Base-by-base conservation (phyloP, 2,329 filamentous ascomycete genomes). In the Phialophora macrospora region DNA sequence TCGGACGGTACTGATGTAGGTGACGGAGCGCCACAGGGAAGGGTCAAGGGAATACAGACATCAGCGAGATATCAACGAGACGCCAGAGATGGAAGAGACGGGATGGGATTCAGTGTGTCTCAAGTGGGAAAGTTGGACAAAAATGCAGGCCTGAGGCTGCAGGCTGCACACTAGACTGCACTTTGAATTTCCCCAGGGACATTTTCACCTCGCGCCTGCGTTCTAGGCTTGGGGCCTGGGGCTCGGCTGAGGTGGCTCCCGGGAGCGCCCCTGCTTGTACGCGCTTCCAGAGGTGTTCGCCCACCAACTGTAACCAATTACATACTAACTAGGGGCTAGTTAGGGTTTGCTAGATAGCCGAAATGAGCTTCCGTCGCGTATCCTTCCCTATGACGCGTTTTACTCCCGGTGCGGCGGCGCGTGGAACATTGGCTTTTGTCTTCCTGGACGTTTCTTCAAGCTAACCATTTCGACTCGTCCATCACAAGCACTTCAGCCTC, bases 361-460 rank as follows among this genome's bases (percentile, higher is more conserved):
- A 60, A 46, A 38, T 60, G 58, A 52, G 58, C 11, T n/a, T 60
- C 26, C n/a, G 32, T 30, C 44, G 30, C 57, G 58, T 24, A 38
- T 20, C 11, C 26, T 20, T 44, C 26, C 30, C n/a, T 11, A 20
- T 30, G 30, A 55, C 30, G 46, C 56, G 38, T 30, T 38, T 38
- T 26, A 5, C 41, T 46, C 38, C 38, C 38, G 4, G 38, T 44
- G 38, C 17, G 7, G 46, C 30, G 46, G 57, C 26, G 26, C 57
- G 20, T 22, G 22, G 58, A 51, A 52, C 58, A 3, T 17, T 46
- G 48, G 48, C 12, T 51, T 9, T 51, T 9, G 48, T 26, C 11
- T 60, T 60, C 58, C 51, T 52, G 22, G 30, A 30, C n/a, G 58
- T 60, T 60, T 60, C 58, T 26, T 60, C 48, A 41, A 41, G 58